Percentiles rank a stretch among this genome's conserved stretches.
Conservation (phyloP, 148 eudicot species). For the Pouteria glomerata region DNA sequence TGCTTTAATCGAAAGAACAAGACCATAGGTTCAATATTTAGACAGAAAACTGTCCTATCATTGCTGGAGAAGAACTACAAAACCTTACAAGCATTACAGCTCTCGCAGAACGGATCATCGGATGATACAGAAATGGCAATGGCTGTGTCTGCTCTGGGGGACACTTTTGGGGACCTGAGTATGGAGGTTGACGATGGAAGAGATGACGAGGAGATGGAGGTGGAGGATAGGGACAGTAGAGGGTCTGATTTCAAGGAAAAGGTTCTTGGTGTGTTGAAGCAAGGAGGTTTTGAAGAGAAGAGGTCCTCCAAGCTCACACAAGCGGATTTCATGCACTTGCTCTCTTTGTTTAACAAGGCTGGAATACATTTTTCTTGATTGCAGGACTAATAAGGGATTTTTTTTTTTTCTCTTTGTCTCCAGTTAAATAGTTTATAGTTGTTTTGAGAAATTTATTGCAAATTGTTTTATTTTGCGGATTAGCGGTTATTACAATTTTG, state of each 20-base stretch:
- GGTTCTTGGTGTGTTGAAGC: conserved; percentile 57
- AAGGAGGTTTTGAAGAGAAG: conserved; percentile 71
- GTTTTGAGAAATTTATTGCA: not conserved
- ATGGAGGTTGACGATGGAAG: conserved; percentile 56
- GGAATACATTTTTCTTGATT: conserved; percentile 69
- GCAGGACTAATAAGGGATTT: not conserved
- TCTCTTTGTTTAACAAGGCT: conserved; percentile 72
- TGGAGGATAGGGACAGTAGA: conserved; percentile 41
- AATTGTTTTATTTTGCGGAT: too few relatives aligned
- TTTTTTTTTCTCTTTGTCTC: not conserved
- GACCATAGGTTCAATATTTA: conserved; percentile 74
- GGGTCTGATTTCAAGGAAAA: conserved; percentile 62
- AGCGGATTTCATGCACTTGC: conserved; percentile 79
- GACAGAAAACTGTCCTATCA: conserved; percentile 57
- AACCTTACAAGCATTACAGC: conserved; percentile 54
- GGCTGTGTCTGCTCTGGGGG: conserved; percentile 40
- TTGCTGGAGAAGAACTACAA: conserved; percentile 81
- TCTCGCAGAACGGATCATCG: conserved; percentile 20
- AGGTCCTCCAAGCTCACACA: conserved; percentile 87
- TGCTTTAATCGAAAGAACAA: conserved; percentile 88
- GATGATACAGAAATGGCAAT: conserved; percentile 32
- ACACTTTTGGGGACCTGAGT: conserved; percentile 33
- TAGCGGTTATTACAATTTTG: not conserved
- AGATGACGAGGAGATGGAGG: conserved; percentile 63
- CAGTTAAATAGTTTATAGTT: not conserved